These are phyloP conservation scores for Phytophthora pisi DNA, from an alignment of 352 stramenopile genomes.

Conservation along the genomic window DNA sequence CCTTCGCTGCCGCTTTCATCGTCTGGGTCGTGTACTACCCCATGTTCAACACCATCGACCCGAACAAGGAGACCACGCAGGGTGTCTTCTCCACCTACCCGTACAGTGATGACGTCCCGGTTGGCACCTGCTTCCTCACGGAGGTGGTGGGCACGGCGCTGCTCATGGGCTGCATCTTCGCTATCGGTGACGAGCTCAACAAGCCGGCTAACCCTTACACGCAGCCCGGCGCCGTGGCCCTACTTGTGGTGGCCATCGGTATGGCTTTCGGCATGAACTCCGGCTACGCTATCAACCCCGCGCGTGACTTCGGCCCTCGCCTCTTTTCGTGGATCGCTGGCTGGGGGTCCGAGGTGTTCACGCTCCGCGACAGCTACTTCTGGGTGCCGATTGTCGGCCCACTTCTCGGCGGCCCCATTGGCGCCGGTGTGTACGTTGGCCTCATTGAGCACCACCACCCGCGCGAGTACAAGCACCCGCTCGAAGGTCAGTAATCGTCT, in stretches of 20 bases:
- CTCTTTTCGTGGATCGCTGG: slow-evolving; percentile 51
- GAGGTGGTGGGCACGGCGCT: slow-evolving; percentile 67
- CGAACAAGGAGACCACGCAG: slow-evolving; percentile 39
- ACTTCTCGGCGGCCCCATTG: slow-evolving; percentile 47
- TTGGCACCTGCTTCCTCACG: slow-evolving; percentile 59
- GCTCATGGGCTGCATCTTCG: slow-evolving; percentile 67
- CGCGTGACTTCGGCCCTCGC: slow-evolving; percentile 57
- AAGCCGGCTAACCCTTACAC: slow-evolving; percentile 51
- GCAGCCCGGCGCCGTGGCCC: slow-evolving; percentile 48
- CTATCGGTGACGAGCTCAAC: slow-evolving; percentile 64
- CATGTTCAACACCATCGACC: slow-evolving; percentile 55
- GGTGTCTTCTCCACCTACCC: slow-evolving; percentile 63
- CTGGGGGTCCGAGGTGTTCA: slow-evolving; percentile 45
- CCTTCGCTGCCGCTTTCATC: slow-evolving; percentile 51
- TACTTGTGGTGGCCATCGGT: slow-evolving; percentile 66
- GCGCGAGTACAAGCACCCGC: slow-evolving; percentile 47
- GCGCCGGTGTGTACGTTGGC: slow-evolving; percentile 45
- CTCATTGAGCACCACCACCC: slow-evolving; percentile 59
- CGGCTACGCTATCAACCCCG: slow-evolving; percentile 74
- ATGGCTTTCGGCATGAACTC: slow-evolving; percentile 81
- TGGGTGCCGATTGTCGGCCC: slow-evolving; percentile 66
- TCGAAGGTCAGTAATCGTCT: slow-evolving; percentile 26
- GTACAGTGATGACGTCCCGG: slow-evolving; percentile 35
- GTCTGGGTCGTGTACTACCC: slow-evolving; percentile 66
- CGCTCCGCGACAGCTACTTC: slow-evolving; percentile 57